Conservation (phyloP, 495 filamentous ascomycete genomes). For the Neurospora sp. region DNA sequence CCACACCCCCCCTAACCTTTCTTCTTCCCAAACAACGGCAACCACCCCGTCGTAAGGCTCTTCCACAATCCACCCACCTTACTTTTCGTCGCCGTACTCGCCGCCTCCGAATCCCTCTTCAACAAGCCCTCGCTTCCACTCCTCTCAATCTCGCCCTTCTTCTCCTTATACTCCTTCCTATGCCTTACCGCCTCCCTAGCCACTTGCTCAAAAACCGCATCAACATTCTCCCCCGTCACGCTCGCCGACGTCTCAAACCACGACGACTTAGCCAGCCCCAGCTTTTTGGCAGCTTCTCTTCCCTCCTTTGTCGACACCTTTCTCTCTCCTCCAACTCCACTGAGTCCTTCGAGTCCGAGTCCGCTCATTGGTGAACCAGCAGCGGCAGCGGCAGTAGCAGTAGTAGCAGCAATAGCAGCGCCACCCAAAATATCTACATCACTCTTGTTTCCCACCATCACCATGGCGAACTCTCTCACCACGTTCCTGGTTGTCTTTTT, state of each 20-base stretch:
- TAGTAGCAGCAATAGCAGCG: not conserved
- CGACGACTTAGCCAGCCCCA: not conserved
- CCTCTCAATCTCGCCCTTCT: conserved; percentile 12
- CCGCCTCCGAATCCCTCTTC: conserved; percentile 1
- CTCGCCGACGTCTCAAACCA: conserved; percentile 26
- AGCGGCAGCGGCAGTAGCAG: not conserved
- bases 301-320: not conserved
- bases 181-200: conserved; percentile 22
- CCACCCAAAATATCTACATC: conserved; percentile 9
- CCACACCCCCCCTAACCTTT: not conserved
- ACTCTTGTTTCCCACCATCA: conserved; percentile 29
- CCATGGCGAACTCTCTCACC: conserved; percentile 20
- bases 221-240: conserved; percentile 28
- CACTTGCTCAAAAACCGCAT: conserved; percentile 19
- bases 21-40: not conserved
- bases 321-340: not conserved
- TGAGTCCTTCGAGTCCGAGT: not conserved
- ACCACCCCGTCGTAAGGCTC: not conserved
- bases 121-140: not conserved
- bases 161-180: conserved; percentile 14
- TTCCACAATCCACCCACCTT: not conserved
- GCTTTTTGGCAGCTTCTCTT: not conserved
- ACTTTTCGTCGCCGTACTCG: not conserved
- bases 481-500: not conserved
- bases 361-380: not conserved